Conservation (phyloP, 2,329 filamentous ascomycete species). For the Alternaria burnsii region DNA sequence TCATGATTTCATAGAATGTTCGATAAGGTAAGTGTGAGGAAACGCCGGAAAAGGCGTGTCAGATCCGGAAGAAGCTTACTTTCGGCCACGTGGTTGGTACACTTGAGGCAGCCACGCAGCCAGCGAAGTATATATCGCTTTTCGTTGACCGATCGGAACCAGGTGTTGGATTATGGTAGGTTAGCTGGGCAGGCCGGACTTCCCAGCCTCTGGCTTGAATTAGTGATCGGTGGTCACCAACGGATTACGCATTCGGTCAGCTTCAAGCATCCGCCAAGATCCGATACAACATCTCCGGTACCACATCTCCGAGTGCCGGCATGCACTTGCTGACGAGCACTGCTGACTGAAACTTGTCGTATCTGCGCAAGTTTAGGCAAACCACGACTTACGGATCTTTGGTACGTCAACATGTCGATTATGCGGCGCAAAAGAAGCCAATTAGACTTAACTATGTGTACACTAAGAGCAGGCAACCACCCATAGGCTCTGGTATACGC, state of each 20-base stretch:
- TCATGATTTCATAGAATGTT: neutral
- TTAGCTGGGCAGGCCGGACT: neutral
- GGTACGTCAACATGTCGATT: neutral
- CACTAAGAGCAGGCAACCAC: neutral
- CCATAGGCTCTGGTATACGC: neutral
- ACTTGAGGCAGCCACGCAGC: neutral
- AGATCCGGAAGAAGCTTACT: neutral
- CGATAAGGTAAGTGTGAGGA: neutral
- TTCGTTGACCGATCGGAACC: neutral
- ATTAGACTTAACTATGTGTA: neutral
- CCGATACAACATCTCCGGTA: neutral
- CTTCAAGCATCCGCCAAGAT: conserved; percentile 3
- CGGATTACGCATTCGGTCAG: neutral
- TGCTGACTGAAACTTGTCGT: neutral
- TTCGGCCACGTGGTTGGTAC: neutral
- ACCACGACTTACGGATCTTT: neutral
- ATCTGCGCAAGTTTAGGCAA: too few relatives aligned
- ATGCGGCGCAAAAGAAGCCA: neutral
- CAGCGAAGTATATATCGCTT: neutral
- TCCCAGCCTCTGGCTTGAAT: neutral
- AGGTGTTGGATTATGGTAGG: neutral
- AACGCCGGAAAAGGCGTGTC: neutral
- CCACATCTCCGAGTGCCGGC: neutral
- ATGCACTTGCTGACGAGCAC: neutral
- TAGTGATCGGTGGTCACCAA: neutral